phyloP scores from a whole-genome alignment of 1,139 yeast genomes.

The Candida pseudocylindracea region DNA sequence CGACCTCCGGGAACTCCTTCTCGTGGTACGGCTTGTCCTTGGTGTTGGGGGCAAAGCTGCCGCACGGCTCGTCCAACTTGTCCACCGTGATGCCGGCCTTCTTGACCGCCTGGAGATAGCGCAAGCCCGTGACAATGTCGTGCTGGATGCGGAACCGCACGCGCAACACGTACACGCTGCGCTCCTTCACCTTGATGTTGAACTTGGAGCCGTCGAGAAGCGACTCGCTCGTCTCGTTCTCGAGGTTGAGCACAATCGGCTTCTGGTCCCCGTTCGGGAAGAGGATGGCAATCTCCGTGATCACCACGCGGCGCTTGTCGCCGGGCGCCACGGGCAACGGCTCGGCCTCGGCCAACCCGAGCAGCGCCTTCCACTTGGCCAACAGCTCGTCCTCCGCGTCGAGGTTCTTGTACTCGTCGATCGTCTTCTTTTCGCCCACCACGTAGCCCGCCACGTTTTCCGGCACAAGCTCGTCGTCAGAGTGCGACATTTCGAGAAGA shows the following conservation, averaged over 20 bases:
- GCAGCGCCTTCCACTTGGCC: conserved; percentile 81
- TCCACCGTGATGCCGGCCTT: conserved; percentile 79
- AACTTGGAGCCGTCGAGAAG: conserved; percentile 33
- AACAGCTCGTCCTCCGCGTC: conserved; percentile 87
- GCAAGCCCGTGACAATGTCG: conserved; percentile 78
- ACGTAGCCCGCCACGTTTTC: conserved; percentile 49
- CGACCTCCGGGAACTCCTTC: conserved; percentile 59
- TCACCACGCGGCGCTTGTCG: conserved; percentile 59
- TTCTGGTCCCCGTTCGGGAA: conserved; percentile 31
- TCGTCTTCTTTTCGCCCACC: conserved; percentile 68
- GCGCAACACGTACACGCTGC: conserved; percentile 47
- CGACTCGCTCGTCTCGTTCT: conserved; percentile 27
- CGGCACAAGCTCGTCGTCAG: conserved; percentile 38
- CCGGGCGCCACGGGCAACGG: conserved; percentile 48
- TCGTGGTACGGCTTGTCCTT: conserved; percentile 62
- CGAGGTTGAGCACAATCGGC: conserved; percentile 45
- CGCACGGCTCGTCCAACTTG: conserved; percentile 71
- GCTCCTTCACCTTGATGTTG: conserved; percentile 40
- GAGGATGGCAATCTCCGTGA: conserved; percentile 50
- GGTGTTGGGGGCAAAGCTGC: conserved; percentile 85
- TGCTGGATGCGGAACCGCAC: conserved; percentile 75
- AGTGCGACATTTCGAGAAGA: conserved; percentile 1
- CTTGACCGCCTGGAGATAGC: conserved; percentile 67
- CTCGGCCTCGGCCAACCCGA: conserved; percentile 39
- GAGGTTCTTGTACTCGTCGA: conserved; percentile 61